phyloP scores from a whole-genome alignment of 331 rosid genomes.

The Stylosanthes scabra region DNA sequence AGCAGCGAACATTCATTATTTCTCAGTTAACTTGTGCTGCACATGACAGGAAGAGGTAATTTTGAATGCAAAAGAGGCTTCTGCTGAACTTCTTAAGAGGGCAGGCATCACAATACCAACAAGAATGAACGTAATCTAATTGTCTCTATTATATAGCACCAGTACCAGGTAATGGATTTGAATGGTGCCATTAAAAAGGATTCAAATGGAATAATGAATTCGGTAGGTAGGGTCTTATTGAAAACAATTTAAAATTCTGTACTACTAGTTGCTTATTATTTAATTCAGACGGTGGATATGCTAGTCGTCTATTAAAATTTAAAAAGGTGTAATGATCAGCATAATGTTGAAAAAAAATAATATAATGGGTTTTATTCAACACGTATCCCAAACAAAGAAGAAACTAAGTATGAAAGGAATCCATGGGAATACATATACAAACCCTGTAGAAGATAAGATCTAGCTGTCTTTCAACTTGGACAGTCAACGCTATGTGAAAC shows the following conservation, averaged over 20 bases:
- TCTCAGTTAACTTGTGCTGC: neutral
- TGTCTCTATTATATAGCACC: neutral
- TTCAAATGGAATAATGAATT: no score
- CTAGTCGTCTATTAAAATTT: no score
- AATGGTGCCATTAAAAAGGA: no score
- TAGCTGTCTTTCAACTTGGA: neutral
- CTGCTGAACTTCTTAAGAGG: conserved; percentile 63
- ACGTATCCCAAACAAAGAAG: no score
- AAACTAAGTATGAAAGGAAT: neutral
- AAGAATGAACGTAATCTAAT: conserved; percentile 73
- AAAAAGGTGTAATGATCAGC: no score
- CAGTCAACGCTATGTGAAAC: neutral
- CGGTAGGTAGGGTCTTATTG: no score
- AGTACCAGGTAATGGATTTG: no score
- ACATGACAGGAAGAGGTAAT: conserved; percentile 66
- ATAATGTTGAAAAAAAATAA: no score
- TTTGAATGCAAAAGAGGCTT: conserved; percentile 65
- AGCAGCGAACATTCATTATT: neutral
- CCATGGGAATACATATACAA: neutral
- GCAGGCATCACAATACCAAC: conserved; percentile 72
- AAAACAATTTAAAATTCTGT: no score
- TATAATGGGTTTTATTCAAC: no score
- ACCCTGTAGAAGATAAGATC: neutral
- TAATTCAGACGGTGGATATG: no score
- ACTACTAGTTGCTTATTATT: no score